phyloP scores from a whole-genome alignment of 768 basidiomycete genomes.

The Lactarius evosmus region DNA sequence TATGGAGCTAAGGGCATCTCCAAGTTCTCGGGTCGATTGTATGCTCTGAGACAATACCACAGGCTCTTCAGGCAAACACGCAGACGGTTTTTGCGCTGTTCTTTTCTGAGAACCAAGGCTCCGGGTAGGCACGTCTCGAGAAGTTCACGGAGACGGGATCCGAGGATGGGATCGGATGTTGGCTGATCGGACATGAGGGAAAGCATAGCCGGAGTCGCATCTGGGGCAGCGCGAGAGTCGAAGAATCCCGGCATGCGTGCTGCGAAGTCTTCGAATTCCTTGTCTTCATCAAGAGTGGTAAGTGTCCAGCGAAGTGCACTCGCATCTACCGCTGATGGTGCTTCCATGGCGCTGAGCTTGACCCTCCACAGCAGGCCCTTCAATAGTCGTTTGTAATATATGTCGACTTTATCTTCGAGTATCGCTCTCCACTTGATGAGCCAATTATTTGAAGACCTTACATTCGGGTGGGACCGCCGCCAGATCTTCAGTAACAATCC shows the following conservation, averaged over 20 bases:
- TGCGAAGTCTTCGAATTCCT: not conserved
- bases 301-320: not conserved
- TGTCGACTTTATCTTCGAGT: not conserved
- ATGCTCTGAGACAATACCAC: not conserved
- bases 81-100: not conserved
- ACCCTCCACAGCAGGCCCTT: not conserved
- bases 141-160: not conserved
- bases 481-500: not conserved
- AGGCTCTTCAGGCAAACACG: not conserved
- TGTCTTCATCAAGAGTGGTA: not conserved
- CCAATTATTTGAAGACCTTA: not conserved
- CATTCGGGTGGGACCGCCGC: not conserved
- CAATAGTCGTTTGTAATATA: not conserved
- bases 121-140: not conserved
- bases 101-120: not conserved
- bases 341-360: not conserved
- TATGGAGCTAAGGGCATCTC: not conserved
- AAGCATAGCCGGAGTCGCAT: not conserved
- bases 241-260: slow-evolving; percentile 3
- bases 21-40: not conserved
- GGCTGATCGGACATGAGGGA: not conserved
- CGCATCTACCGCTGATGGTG: not conserved
- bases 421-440: not conserved
- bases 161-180: not conserved
- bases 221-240: not conserved